phyloP scores from a whole-genome alignment of 768 basidiomycete species.

The Boletus rubescentipes region DNA sequence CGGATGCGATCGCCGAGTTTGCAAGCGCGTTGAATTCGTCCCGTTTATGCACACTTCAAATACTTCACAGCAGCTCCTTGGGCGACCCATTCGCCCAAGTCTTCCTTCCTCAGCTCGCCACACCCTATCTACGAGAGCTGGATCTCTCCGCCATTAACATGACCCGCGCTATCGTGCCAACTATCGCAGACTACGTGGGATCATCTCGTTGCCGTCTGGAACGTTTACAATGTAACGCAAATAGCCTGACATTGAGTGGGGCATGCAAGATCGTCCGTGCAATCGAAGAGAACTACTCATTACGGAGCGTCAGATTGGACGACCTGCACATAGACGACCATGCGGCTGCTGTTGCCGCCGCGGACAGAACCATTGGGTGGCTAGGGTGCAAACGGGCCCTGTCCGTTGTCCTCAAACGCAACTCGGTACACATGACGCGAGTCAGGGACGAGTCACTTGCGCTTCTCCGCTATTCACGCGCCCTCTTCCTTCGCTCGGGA shows the following conservation, averaged over 20 bases:
- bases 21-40: constrained; percentile 55
- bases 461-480: constrained; percentile 51
- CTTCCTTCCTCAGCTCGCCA: constrained; percentile 52
- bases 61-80: constrained; percentile 50
- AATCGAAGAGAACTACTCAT: constrained; percentile 47
- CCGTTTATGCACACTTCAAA: constrained; percentile 45
- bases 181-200: constrained; percentile 48
- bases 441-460: constrained; percentile 47
- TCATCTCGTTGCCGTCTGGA: constrained; percentile 51
- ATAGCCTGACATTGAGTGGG: constrained; percentile 47
- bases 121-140: constrained; percentile 50
- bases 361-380: constrained; percentile 24
- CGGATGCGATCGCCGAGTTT: constrained; percentile 39
- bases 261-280: constrained; percentile 46
- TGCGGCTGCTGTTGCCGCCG: constrained; percentile 25
- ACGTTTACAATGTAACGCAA: constrained; percentile 54
- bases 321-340: constrained; percentile 38
- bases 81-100: constrained; percentile 47
- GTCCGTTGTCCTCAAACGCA: constrained; percentile 40
- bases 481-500: constrained; percentile 44
- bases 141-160: constrained; percentile 54
- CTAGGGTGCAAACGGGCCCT: constrained; percentile 37
- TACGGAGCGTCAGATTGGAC: constrained; percentile 50
- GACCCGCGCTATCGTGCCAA: constrained; percentile 40
- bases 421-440: constrained; percentile 38